Conservation (phyloP, 495 filamentous ascomycete species). For the Trichoderma virens region DNA sequence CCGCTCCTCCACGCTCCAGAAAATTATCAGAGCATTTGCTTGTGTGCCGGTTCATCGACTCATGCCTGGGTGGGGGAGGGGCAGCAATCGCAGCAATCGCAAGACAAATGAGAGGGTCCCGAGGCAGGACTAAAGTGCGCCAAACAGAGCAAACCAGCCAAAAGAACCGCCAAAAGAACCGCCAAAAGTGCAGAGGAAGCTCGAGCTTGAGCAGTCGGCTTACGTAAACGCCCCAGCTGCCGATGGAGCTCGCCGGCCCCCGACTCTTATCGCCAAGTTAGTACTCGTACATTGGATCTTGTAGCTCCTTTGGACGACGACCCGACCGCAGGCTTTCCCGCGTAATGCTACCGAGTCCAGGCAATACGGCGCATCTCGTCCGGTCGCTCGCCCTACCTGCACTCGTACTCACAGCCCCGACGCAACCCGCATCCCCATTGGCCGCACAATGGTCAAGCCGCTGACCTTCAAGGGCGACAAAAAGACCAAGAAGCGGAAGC, state of each 20-base stretch:
- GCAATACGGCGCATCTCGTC: not conserved
- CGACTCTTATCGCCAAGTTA: not conserved
- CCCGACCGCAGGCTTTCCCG: not conserved
- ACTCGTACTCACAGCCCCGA: not conserved
- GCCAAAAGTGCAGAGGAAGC: no score
- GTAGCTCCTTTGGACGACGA: not conserved
- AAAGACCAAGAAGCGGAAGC: constrained; percentile 86
- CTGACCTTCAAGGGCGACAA: constrained; percentile 96
- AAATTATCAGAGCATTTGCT: no score
- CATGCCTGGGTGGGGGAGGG: no score
- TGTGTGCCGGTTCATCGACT: no score
- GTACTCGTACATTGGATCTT: not conserved
- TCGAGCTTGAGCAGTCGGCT: not conserved
- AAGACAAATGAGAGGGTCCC: no score
- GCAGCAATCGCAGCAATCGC: no score
- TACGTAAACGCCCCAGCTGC: not conserved
- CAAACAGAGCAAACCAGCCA: not conserved
- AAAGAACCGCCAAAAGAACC: no score
- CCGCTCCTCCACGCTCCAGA: not conserved
- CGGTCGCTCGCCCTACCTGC: not conserved
- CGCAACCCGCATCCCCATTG: not conserved
- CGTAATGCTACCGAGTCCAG: not conserved
- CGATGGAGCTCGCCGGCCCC: constrained; percentile 7
- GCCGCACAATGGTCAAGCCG: constrained; percentile 61
- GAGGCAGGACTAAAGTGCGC: no score